These are phyloP conservation scores for Herpetospermum pedunculosum DNA, from an alignment of 306 rosid genomes.

Conservation along the genomic window DNA sequence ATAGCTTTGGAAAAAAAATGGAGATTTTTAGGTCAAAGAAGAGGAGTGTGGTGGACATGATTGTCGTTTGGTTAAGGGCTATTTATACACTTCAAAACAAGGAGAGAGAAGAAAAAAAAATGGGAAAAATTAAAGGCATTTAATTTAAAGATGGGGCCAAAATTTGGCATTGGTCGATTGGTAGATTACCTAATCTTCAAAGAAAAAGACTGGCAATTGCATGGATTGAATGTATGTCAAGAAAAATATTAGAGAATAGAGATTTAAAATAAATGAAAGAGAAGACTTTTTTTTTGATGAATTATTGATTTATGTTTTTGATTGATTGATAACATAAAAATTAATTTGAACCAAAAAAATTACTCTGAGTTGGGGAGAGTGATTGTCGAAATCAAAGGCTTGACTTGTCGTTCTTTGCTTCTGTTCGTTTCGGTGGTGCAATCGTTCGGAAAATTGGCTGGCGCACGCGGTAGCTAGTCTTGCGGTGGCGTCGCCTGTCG, in stretches of 20 bases:
- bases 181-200: slow-evolving; percentile 5
- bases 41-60: slow-evolving; percentile 5
- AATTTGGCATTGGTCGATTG: neutral
- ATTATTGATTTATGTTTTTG: neutral
- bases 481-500: too few relatives aligned
- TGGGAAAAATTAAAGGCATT: neutral
- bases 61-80: neutral
- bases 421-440: too few relatives aligned
- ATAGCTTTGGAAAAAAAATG: neutral
- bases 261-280: neutral
- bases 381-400: too few relatives aligned
- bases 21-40: neutral
- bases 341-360: neutral
- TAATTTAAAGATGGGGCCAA: neutral
- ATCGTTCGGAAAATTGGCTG: too few relatives aligned
- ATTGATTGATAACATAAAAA: neutral
- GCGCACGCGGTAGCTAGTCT: too few relatives aligned
- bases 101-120: neutral
- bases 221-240: neutral
- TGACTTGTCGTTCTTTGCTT: too few relatives aligned
- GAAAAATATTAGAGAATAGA: neutral
- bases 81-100: neutral
- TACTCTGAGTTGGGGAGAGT: too few relatives aligned
- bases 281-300: neutral
- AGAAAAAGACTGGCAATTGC: neutral